A percentile compares a stretch with the other conserved stretches of the same genome.
phyloP scores from a whole-genome alignment of 2,329 filamentous ascomycete species.

The Penicillium griseofulvum region DNA sequence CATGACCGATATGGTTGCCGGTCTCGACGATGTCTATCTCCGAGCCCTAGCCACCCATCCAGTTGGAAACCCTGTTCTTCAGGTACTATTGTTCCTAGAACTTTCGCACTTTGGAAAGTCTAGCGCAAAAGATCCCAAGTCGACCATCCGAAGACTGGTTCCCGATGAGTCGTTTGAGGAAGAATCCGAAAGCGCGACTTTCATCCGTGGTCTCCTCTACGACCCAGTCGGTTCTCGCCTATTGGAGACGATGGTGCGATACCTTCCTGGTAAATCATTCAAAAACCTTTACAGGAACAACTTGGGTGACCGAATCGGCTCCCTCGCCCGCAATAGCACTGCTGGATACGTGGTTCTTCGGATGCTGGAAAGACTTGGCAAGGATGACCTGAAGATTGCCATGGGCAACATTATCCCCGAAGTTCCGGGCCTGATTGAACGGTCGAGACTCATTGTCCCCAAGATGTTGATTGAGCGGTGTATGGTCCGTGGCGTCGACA shows the following conservation, averaged over 20 bases:
- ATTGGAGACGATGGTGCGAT: conserved; percentile 78
- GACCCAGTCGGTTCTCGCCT: conserved; percentile 87
- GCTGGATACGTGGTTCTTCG: conserved; percentile 83
- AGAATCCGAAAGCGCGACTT: conserved; percentile 69
- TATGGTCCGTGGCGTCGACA: conserved; percentile 62
- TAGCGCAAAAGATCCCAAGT: conserved; percentile 62
- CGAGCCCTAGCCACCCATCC: conserved; percentile 83
- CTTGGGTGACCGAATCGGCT: conserved; percentile 75
- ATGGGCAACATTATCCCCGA: conserved; percentile 70
- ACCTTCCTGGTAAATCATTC: conserved; percentile 83
- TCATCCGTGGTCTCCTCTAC: conserved; percentile 84
- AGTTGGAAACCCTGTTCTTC: conserved; percentile 88
- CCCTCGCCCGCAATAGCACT: conserved; percentile 82
- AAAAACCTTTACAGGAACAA: conserved; percentile 79
- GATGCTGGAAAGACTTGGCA: conserved; percentile 78
- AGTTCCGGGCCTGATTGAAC: conserved; percentile 68
- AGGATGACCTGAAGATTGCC: conserved; percentile 76
- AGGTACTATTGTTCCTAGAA: conserved; percentile 84
- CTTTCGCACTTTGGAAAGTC: conserved; percentile 69
- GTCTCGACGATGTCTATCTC: conserved; percentile 75
- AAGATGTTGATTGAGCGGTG: conserved; percentile 82
- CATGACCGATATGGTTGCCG: conserved; percentile 70
- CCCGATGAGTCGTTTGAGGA: conserved; percentile 76
- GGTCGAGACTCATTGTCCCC: conserved; percentile 74
- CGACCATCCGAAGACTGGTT: conserved; percentile 73